Percentiles rank a stretch among this genome's conserved stretches.
phyloP scores from a whole-genome alignment of 805 yeast genomes.

The Candida maltosa region DNA sequence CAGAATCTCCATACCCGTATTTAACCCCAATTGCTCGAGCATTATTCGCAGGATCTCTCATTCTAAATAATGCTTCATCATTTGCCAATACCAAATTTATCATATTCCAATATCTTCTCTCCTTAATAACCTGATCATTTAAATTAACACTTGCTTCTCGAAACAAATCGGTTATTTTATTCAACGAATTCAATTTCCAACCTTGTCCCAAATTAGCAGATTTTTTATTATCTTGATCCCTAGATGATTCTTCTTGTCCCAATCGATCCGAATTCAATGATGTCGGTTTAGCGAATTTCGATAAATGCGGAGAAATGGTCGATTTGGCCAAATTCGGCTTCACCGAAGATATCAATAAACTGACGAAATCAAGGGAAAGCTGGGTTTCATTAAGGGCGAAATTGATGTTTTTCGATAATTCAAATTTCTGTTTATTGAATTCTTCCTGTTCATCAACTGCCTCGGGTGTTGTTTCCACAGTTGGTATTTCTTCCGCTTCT shows the following conservation, averaged over 20 bases:
- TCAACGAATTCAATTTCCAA: constrained; percentile 78
- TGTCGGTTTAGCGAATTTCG: constrained; percentile 71
- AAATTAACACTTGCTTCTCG: constrained; percentile 50
- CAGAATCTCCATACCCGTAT: constrained; percentile 90
- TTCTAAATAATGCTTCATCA: constrained; percentile 64
- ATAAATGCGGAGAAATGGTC: constrained; percentile 83
- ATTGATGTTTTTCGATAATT: constrained; percentile 50
- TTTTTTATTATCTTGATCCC: constrained; percentile 21
- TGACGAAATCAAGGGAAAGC: constrained; percentile 80
- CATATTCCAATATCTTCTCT: constrained; percentile 63
- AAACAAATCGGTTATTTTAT: constrained; percentile 51
- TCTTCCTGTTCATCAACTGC: constrained; percentile 24
- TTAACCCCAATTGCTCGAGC: constrained; percentile 69
- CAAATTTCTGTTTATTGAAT: constrained; percentile 50
- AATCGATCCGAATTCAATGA: constrained; percentile 57
- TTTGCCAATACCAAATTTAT: constrained; percentile 44
- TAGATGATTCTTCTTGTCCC: constrained; percentile 15
- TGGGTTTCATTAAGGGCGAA: constrained; percentile 87
- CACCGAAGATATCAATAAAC: constrained; percentile 72
- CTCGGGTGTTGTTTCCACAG: constrained; percentile 7
- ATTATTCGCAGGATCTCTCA: constrained; percentile 47
- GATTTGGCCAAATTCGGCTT: constrained; percentile 84
- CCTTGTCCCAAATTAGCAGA: constrained; percentile 56
- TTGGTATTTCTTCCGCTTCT: constrained; percentile 8
- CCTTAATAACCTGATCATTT: constrained; percentile 53